A percentile compares a stretch with the other conserved stretches of the same genome.
These are phyloP conservation scores for Quercus phellos DNA, from an alignment of 331 rosid species.

Conservation along the genomic window DNA sequence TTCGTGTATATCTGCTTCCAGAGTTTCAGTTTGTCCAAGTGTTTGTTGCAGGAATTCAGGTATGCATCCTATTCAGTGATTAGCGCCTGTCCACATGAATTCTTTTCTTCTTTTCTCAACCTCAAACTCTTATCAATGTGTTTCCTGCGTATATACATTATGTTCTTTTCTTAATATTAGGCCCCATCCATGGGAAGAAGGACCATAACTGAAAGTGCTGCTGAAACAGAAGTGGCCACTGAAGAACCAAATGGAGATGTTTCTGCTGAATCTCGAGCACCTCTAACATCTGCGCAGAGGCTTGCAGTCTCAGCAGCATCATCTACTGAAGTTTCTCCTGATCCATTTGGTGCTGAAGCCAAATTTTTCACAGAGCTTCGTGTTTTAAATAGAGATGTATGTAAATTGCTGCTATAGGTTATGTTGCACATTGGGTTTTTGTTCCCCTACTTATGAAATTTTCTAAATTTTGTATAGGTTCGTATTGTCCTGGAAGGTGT, in stretches of 20 bases:
- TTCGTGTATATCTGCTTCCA: slow-evolving; percentile 85
- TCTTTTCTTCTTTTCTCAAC: background rate
- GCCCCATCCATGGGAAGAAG: slow-evolving; percentile 90
- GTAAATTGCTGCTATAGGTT: slow-evolving; percentile 15
- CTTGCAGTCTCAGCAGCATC: slow-evolving; percentile 58
- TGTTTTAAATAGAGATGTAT: slow-evolving; percentile 72
- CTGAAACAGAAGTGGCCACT: slow-evolving; percentile 47
- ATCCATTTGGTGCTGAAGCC: slow-evolving; percentile 78
- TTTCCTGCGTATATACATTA: background rate
- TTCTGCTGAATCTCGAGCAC: slow-evolving; percentile 58
- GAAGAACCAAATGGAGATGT: slow-evolving; percentile 56
- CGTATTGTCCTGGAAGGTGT: slow-evolving; percentile 94
- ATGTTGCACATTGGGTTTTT: slow-evolving; percentile 8
- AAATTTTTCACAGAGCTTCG: slow-evolving; percentile 83
- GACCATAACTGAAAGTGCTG: slow-evolving; percentile 42
- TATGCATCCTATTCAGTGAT: slow-evolving; percentile 10
- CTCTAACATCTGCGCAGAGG: slow-evolving; percentile 87
- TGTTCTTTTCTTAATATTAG: slow-evolving; percentile 32
- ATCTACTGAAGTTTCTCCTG: slow-evolving; percentile 53
- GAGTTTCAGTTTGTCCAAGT: slow-evolving; percentile 99
- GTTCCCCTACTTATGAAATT: background rate
- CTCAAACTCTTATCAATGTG: background rate
- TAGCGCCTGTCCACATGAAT: background rate
- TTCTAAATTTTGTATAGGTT: slow-evolving; percentile 58
- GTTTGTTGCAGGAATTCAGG: slow-evolving; percentile 94